These are phyloP conservation scores for Psilocybe tampanensis DNA, from an alignment of 768 basidiomycete species.

Conservation along the genomic window DNA sequence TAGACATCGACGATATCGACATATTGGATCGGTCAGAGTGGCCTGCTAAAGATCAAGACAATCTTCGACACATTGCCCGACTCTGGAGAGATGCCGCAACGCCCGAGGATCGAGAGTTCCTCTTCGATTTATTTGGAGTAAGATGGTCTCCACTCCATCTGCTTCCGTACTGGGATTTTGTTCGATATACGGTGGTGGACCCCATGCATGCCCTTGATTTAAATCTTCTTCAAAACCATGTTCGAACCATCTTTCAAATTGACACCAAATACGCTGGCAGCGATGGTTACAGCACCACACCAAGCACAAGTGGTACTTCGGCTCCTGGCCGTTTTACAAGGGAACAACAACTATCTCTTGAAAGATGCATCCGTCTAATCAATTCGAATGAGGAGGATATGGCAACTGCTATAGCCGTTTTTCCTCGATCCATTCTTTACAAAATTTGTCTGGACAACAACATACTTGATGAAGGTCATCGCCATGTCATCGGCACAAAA, in stretches of 20 bases:
- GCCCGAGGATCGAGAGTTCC: not conserved
- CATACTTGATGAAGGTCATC: conserved; percentile 9
- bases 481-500: conserved; percentile 23
- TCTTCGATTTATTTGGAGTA: conserved; percentile 2
- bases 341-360: no score
- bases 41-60: not conserved
- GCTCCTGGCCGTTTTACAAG: no score
- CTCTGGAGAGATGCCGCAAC: not conserved
- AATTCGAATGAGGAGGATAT: no score
- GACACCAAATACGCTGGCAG: no score
- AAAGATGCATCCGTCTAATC: no score
- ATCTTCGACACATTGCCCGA: not conserved
- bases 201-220: not conserved
- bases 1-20: conserved; percentile 21
- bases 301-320: no score
- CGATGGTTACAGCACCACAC: no score
- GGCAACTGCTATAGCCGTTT: no score
- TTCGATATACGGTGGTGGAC: conserved; percentile 8
- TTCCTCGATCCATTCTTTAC: no score
- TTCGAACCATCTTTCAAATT: no score
- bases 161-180: conserved; percentile 11
- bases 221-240: no score
- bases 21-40: not conserved
- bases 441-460: no score
- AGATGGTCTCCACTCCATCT: conserved; percentile 5